phyloP scores from a whole-genome alignment of 495 filamentous ascomycete genomes.

The Cudoniella acicularis region DNA sequence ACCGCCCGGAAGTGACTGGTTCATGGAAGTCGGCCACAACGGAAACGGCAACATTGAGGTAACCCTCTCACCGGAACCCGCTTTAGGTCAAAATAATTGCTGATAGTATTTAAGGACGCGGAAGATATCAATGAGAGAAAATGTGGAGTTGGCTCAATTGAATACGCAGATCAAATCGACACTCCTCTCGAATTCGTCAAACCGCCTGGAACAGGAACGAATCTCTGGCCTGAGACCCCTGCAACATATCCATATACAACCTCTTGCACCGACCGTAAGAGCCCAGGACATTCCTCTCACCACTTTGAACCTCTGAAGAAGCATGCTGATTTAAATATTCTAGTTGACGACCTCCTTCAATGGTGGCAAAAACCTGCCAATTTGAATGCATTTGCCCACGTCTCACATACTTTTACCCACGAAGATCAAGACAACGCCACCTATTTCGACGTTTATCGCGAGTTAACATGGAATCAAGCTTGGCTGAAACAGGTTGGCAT shows the following conservation, averaged over 20 bases:
- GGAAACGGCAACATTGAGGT: conserved; percentile 57
- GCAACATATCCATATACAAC: conserved; percentile 44
- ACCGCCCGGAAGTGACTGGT: conserved; percentile 44
- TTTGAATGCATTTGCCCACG: conserved; percentile 47
- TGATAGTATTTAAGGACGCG: background rate
- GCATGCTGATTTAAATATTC: background rate
- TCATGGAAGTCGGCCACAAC: conserved; percentile 57
- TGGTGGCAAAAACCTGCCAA: conserved; percentile 49
- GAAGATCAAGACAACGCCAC: conserved; percentile 58
- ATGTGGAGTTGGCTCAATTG: conserved; percentile 16
- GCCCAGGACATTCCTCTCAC: background rate
- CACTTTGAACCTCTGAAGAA: background rate
- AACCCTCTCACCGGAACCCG: conserved; percentile 25
- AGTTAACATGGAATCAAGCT: conserved; percentile 57
- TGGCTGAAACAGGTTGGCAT: conserved; percentile 54
- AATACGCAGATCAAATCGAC: conserved; percentile 37
- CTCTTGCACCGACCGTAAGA: conserved; percentile 35
- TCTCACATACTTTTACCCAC: conserved; percentile 64
- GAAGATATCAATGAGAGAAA: background rate
- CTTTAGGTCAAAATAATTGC: background rate
- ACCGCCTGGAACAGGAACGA: conserved; percentile 51
- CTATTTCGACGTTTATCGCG: conserved; percentile 50
- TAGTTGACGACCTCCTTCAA: conserved; percentile 43
- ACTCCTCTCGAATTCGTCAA: conserved; percentile 55
- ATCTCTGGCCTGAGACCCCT: conserved; percentile 49